Base-by-base conservation (phyloP, 331 rosid genomes). In the Pyracantha coccinea region DNA sequence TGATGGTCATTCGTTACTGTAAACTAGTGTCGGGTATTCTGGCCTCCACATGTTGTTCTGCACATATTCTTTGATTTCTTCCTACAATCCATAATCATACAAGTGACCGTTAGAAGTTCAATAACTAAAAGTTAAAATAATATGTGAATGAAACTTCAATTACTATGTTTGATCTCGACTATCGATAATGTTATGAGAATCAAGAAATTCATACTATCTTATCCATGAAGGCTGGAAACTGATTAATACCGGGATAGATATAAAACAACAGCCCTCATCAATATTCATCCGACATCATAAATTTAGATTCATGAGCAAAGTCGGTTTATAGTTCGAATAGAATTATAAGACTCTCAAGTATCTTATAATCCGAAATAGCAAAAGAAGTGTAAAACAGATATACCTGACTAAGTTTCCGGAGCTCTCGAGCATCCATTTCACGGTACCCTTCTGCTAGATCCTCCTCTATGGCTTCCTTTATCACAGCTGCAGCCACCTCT, bases 371-470 rank as follows among this genome's bases (percentile, higher is more conserved):
- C 17, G 7, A 65, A 33, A 32, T 19, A 14, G 57, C 47, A 19
- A 33, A 4, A 12, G 19, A 50, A 78, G 21, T 66, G 41, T 16
- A 66, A 15, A 35, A 27, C 41, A 63, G 25, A 28, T 61, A 25
- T 83, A 90, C 99, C 97, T 79, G 76, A 57, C 60, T 81, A 59
- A 92, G 90, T 85, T 72, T 95, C 50, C n/a, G 83, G 44, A 95
- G 88, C 71, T 95, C 99, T 72, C 93, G 89, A 60, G 90, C 90
- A 76, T 95, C 97, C 83, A 95, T 88, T 64, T 69, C 89, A 6
- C 91, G 92, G 76, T 90, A 80, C 61, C 99, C 99, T 86, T 92
- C 99, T 0, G 85, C 99, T 70, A 92, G 88, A 78, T 92, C 97
- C 85, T 95, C 99, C 73, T 77, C 90, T 70, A 95, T 60, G 38